phyloP scores from a whole-genome alignment of 2,329 filamentous ascomycete genomes.

The Colletotrichum lini region DNA sequence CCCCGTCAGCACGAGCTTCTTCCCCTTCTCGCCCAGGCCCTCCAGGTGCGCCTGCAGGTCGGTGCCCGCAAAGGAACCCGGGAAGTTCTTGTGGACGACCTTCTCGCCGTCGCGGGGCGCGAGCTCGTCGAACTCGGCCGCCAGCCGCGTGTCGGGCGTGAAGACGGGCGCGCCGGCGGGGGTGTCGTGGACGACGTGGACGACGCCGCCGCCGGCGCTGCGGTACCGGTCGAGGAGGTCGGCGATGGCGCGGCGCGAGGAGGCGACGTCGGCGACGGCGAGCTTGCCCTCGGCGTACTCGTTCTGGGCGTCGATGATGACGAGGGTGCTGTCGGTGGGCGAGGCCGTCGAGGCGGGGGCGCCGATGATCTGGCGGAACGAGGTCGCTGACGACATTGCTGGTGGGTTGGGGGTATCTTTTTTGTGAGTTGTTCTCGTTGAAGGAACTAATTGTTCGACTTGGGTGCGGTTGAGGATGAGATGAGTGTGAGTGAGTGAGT shows the following conservation, averaged over 20 bases:
- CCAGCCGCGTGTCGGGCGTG: conserved; percentile 72
- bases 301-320: conserved; percentile 81
- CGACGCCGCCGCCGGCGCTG: conserved; percentile 62
- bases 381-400: conserved; percentile 43
- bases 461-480: too few species aligned
- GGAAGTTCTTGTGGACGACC: conserved; percentile 70
- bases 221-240: conserved; percentile 73
- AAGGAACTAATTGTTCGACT: too few species aligned
- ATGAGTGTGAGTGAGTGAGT: not conserved
- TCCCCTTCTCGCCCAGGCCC: conserved; percentile 61
- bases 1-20: conserved; percentile 73
- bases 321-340: conserved; percentile 69
- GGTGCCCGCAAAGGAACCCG: conserved; percentile 73
- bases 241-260: conserved; percentile 70
- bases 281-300: conserved; percentile 75
- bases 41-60: conserved; percentile 69
- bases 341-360: conserved; percentile 69
- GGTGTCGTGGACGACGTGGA: conserved; percentile 73
- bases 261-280: conserved; percentile 65
- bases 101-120: conserved; percentile 68
- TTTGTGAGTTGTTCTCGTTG: too few species aligned
- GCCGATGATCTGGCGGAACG: conserved; percentile 67
- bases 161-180: conserved; percentile 76
- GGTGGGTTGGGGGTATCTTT: not conserved
- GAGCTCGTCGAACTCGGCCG: conserved; percentile 73